Evolutionary conservation across 768 basidiomycete species (phyloP).

Genomic region (Lyophyllum decastes): DNA sequence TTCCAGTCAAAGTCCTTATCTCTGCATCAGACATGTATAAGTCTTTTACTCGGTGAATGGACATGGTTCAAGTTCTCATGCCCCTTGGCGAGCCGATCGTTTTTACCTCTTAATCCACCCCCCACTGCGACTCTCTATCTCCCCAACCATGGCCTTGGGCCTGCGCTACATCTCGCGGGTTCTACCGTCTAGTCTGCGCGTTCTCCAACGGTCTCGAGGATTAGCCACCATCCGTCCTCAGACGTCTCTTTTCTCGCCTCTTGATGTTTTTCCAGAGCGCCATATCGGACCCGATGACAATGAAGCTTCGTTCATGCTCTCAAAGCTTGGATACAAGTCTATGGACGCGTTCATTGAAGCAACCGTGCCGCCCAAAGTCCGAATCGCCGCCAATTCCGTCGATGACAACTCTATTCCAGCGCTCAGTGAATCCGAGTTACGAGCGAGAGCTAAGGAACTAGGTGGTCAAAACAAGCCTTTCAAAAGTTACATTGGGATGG

Average conservation of each 20-base stretch:
- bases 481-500: constrained; percentile 98
- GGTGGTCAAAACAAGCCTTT: constrained; percentile 79
- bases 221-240: constrained; percentile 66
- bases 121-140: constrained; percentile 20
- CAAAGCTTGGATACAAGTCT: constrained; percentile 77
- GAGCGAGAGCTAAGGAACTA: constrained; percentile 71
- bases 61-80: constrained; percentile 43
- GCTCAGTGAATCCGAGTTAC: constrained; percentile 85
- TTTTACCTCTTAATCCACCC: constrained; percentile 27
- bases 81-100: constrained; percentile 24
- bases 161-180: constrained; percentile 27
- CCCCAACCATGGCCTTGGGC: constrained; percentile 30
- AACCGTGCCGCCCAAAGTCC: constrained; percentile 80
- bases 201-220: constrained; percentile 15
- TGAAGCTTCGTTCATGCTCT: constrained; percentile 85
- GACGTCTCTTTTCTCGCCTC: constrained; percentile 71
- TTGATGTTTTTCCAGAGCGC: constrained; percentile 88
- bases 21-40: constrained; percentile 11
- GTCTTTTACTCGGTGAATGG: constrained; percentile 58
- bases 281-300: constrained; percentile 89
- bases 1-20: constrained; percentile 13
- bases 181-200: constrained; percentile 16
- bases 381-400: constrained; percentile 61
- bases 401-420: constrained; percentile 70
- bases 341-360: constrained; percentile 88